Conservation (phyloP, 2,329 filamentous ascomycete genomes). For the Xylariaceae sp. region DNA sequence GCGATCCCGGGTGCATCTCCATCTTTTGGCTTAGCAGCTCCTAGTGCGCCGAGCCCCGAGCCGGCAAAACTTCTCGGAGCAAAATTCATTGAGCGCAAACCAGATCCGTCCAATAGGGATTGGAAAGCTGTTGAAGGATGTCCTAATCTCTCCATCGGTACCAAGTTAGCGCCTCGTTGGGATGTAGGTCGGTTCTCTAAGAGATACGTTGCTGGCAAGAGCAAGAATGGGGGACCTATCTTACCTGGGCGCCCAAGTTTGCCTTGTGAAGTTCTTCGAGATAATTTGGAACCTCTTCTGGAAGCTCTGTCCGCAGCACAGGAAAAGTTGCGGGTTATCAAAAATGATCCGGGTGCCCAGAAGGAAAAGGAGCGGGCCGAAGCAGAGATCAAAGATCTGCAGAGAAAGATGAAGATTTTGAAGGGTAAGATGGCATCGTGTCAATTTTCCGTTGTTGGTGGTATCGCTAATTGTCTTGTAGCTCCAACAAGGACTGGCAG, state of each 20-base stretch:
- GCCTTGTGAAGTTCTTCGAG: slow-evolving; percentile 14
- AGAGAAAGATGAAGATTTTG: slow-evolving; percentile 10
- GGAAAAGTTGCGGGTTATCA: too few species aligned
- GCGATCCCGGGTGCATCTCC: too few species aligned
- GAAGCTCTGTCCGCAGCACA: too few species aligned
- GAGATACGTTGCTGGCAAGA: slow-evolving; percentile 15
- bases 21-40: neutral
- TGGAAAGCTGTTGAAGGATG: slow-evolving; percentile 13
- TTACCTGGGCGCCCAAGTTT: slow-evolving; percentile 6
- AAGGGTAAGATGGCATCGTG: slow-evolving; percentile 12
- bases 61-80: neutral
- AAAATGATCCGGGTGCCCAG: too few species aligned
- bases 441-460: neutral
- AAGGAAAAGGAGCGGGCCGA: too few species aligned
- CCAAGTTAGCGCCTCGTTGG: slow-evolving; percentile 7
- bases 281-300: slow-evolving; percentile 1
- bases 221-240: slow-evolving; percentile 10
- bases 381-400: slow-evolving; percentile 6
- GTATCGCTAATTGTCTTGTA: slow-evolving; percentile 8
- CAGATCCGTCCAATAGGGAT: neutral
- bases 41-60: neutral
- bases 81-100: neutral
- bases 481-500: slow-evolving; percentile 8
- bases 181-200: slow-evolving; percentile 11
- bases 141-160: slow-evolving; percentile 12